Base-by-base conservation (phyloP, 805 yeast genomes). In the Ogataea nitratoaversa region DNA sequence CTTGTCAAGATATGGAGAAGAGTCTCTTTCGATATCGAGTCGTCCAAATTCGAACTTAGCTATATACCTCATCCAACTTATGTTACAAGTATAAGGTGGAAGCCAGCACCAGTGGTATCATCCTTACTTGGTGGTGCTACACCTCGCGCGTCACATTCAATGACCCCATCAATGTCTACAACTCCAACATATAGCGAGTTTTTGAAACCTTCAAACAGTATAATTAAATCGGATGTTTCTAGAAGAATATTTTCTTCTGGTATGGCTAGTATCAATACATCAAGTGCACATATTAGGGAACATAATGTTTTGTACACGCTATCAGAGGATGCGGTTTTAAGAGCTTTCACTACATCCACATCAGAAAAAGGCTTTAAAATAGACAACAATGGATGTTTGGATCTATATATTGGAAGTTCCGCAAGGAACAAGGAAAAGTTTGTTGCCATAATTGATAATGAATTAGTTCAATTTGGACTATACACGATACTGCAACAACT, bases 1-100 rank as follows among this genome's bases (percentile, higher is more conserved):
- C 65, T 84, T 12, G 79, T 86, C 22, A 87, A 86, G 54, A 68
- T 87, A 2, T 90, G 96, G 95, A 71, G 79, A 39, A 66, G 96
- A 37, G 68, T 79, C 7, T 74, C 83, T 7, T 85, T 79, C 53
- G 88, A 84, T 25, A 71, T 73, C 20, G 78, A 76, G 27, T 72
- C 78, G 30, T 71, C 81, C 6, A 70, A 71, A 20, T 88, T 87
- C 56, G 93, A 84, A 50, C 64, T 87, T 46, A 65, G 78, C 0
- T 81, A 84, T 50, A 62, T 88, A 18, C 71, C 76, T n/a, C 95
- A 85, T 54, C 78, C 82, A 2, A 54, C 70, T 1, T 70, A 70
- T 38, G 77, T 89, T 0, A 68, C 79, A 0, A 66, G 67, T 25
- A 56, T 82, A 29, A 67, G 80, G 40, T 84, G 91, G 90, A 72